Base-by-base conservation (phyloP, 2,329 filamentous ascomycete species). In the Bipolaris zeicola region DNA sequence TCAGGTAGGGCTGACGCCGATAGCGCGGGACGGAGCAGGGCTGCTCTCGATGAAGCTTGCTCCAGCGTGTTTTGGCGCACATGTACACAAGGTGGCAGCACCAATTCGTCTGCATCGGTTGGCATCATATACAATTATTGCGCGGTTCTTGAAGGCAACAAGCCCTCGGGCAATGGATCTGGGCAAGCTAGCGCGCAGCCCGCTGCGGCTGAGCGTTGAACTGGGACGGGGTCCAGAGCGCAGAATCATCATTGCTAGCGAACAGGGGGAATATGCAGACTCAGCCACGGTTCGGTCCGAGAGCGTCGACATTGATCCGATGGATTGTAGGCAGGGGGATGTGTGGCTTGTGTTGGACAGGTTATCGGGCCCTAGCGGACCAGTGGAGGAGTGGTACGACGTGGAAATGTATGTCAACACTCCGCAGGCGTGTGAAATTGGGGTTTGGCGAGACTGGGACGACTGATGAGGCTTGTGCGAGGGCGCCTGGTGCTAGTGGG, bases 341-440 rank as follows among this genome's bases (percentile, higher is more conserved):
- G 74, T 92, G 55, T 96, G 90, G 89, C 80, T 97, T 50, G 88
- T 96, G 5, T 79, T 97, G 39, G 92, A 97, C 76, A 84, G 89
- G 62, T 83, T 94, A 67, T 89, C 87, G n/a, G 84, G 83, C 10
- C 80, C 80, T 42, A 77, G 77, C 5, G 81, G 74, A 38, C 68
- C 73, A 51, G 70, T 65, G 50, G 78, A 79, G 52, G 82, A 84
- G 68, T 75, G 79, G 54, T 83, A 90, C 52, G 70, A 76, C 6
- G 73, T 83, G 5, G 80, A 82, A 63, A 65, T 82, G 18, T 78
- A 77, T 41, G 76, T 75, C 14, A 81, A 83, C 60, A 74, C 76
- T 52, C 74, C 75, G 6, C 72, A 81, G 43, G 77, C 73, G 14
- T 74, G 81, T 31, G 71, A 75, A 2, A 69, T 78, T 45, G 81